A percentile compares a stretch with the other conserved stretches of the same genome.
Evolutionary conservation across 441 rosid species (phyloP).

Genomic region (Gossypium schwendimanii): DNA sequence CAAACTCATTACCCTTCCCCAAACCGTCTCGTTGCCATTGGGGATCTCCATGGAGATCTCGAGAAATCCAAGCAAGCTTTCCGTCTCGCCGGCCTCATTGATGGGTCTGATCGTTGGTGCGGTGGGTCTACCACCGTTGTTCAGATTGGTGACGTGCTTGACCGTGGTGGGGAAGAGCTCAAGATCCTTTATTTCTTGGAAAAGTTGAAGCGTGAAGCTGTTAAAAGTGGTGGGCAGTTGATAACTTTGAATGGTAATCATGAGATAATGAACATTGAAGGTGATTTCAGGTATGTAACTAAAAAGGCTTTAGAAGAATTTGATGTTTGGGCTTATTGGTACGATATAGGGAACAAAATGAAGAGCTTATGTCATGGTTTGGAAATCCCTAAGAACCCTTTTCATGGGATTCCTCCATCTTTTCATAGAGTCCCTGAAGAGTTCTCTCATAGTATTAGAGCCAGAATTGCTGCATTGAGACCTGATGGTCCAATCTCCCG

Average conservation of each 20-base stretch:
- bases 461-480: slow-evolving; percentile 72
- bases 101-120: slow-evolving; percentile 49
- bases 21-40: slow-evolving; percentile 66
- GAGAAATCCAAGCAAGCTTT: slow-evolving; percentile 60
- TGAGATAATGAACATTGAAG: slow-evolving; percentile 87
- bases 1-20: slow-evolving; percentile 40
- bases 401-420: slow-evolving; percentile 50
- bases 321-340: slow-evolving; percentile 71
- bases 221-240: slow-evolving; percentile 50
- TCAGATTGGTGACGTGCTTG: slow-evolving; percentile 76
- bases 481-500: slow-evolving; percentile 65
- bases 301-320: slow-evolving; percentile 55
- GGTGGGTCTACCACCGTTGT: slow-evolving; percentile 75
- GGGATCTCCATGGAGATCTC: slow-evolving; percentile 84
- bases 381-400: slow-evolving; percentile 42
- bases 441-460: slow-evolving; percentile 41
- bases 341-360: slow-evolving; percentile 50
- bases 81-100: slow-evolving; percentile 60
- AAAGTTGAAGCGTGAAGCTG: slow-evolving; percentile 69
- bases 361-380: slow-evolving; percentile 51
- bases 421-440: slow-evolving; percentile 41
- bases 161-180: slow-evolving; percentile 75
- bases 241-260: slow-evolving; percentile 86
- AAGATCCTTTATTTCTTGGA: slow-evolving; percentile 69
- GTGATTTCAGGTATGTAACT: slow-evolving; percentile 70